These are phyloP conservation scores for Nicotiana otophora DNA, from an alignment of 257 asterid species.

Conservation along the genomic window DNA sequence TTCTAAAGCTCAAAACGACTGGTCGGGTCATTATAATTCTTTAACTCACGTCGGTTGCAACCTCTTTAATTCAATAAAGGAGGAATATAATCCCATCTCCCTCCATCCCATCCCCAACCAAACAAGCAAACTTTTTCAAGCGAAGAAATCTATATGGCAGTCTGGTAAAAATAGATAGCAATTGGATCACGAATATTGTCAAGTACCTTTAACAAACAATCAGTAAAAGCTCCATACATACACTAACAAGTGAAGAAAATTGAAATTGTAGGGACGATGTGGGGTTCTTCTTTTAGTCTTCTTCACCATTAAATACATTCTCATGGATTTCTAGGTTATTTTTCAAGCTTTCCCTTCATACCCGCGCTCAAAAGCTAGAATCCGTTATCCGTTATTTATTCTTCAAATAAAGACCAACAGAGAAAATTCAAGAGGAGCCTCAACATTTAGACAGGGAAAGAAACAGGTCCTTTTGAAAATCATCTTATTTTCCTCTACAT, in stretches of 20 bases:
- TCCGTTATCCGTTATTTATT: conserved; percentile 72
- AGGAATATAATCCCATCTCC: background rate
- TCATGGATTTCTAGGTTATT: conserved; percentile 79
- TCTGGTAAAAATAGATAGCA: background rate
- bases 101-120: background rate
- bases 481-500: no score
- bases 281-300: conserved; percentile 26
- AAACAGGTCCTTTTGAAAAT: background rate
- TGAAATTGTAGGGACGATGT: conserved; percentile 13
- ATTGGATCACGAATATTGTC: conserved; percentile 65
- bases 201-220: conserved; percentile 25
- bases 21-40: no score
- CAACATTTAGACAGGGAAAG: background rate
- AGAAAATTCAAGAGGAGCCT: background rate
- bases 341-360: conserved; percentile 49
- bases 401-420: background rate
- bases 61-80: no score
- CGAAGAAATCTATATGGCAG: background rate
- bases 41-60: no score
- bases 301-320: conserved; percentile 44
- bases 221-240: background rate
- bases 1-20: no score
- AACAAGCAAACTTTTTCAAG: background rate
- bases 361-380: conserved; percentile 75
- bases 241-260: conserved; percentile 32